phyloP scores from a whole-genome alignment of 371 early-diverging fungal genomes.

The Lichtheimia corymbifera region DNA sequence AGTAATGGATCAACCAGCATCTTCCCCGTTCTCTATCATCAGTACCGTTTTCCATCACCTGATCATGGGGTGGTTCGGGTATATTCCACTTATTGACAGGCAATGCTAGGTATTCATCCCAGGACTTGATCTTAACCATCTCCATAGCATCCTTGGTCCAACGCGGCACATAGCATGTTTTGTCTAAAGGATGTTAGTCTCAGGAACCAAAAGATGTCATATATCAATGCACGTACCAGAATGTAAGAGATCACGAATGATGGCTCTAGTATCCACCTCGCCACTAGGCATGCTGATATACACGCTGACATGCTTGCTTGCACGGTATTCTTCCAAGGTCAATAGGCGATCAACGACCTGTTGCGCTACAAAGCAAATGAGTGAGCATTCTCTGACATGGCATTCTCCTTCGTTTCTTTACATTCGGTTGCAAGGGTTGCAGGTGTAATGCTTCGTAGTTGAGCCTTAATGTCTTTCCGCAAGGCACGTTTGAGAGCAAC shows the following conservation, averaged over 20 bases:
- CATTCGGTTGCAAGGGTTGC: constrained; percentile 11
- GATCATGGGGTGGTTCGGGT: constrained; percentile 61
- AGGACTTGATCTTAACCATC: constrained; percentile 65
- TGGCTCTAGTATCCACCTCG: constrained; percentile 59
- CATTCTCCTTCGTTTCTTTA: not conserved
- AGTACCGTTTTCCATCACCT: constrained; percentile 58
- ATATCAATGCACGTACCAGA: constrained; percentile 13
- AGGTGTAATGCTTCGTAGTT: constrained; percentile 3
- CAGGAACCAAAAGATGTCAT: not conserved
- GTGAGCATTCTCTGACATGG: not conserved
- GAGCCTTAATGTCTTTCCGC: constrained; percentile 18
- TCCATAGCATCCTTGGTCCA: constrained; percentile 67
- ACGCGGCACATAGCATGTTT: constrained; percentile 67
- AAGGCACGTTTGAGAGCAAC: constrained; percentile 17
- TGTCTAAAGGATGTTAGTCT: constrained; percentile 32
- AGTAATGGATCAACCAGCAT: not conserved
- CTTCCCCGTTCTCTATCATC: not conserved
- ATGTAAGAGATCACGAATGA: constrained; percentile 53
- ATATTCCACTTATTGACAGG: constrained; percentile 71
- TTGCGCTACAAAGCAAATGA: constrained; percentile 32
- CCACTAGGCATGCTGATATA: constrained; percentile 66
- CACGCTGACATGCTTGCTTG: constrained; percentile 58
- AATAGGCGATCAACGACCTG: constrained; percentile 52
- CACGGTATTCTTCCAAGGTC: constrained; percentile 42
- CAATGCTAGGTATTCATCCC: constrained; percentile 60